A percentile compares a stretch with the other conserved stretches of the same genome.
These are phyloP conservation scores for Coemansia sp. DNA, from an alignment of 192 early-diverging fungal genomes.

Conservation along the genomic window DNA sequence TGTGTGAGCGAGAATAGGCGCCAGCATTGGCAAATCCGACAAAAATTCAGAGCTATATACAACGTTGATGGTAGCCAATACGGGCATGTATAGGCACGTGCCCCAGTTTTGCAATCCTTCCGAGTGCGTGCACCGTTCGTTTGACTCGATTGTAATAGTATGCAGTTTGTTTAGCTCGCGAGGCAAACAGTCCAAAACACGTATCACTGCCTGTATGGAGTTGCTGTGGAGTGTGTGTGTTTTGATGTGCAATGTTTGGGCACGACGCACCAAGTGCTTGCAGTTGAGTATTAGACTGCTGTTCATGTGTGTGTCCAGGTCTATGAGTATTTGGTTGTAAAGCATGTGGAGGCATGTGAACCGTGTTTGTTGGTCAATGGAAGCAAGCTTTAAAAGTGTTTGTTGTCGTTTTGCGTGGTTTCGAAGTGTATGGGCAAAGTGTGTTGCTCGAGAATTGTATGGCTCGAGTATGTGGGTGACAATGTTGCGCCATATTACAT, in stretches of 20 bases:
- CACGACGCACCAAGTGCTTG: background rate
- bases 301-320: no score
- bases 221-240: background rate
- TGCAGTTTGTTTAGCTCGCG: background rate
- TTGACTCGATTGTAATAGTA: no score
- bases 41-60: background rate
- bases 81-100: background rate
- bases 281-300: background rate
- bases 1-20: background rate
- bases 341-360: no score
- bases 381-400: background rate
- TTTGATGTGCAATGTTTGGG: background rate
- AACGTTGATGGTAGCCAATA: background rate
- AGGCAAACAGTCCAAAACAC: conserved; percentile 7
- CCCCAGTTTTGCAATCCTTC: no score
- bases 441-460: no score
- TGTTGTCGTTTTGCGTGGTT: background rate
- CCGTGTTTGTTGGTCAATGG: background rate
- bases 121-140: no score
- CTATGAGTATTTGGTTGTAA: no score
- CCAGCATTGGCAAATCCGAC: background rate
- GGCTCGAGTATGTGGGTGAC: no score
- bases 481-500: no score
- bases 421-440: no score
- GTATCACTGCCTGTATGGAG: background rate